phyloP scores from a whole-genome alignment of 2,329 filamentous ascomycete species.

The Coccinonectria pachysandricola region DNA sequence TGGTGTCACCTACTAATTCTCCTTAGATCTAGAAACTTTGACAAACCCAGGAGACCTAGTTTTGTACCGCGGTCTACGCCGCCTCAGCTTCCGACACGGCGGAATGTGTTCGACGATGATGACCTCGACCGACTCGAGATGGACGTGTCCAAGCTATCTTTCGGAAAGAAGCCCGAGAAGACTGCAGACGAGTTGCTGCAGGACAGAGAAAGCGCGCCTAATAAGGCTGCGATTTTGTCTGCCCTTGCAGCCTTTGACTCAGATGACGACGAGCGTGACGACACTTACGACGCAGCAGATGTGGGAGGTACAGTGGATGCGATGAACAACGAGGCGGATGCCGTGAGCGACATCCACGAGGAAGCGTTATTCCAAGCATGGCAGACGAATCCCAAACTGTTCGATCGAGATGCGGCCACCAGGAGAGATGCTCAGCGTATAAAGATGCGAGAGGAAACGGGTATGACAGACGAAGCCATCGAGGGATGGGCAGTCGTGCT shows the following conservation, averaged over 20 bases:
- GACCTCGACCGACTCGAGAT: constrained; percentile 64
- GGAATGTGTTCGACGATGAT: constrained; percentile 72
- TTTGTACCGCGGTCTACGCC: constrained; percentile 52
- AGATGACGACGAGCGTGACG: constrained; percentile 92
- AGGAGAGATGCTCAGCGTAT: constrained; percentile 52
- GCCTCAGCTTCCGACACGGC: constrained; percentile 45
- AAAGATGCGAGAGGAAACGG: constrained; percentile 62
- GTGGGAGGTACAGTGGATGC: constrained; percentile 81
- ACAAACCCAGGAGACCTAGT: constrained; percentile 4
- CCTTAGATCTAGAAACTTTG: no score
- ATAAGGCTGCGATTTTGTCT: constrained; percentile 79
- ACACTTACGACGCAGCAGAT: constrained; percentile 89
- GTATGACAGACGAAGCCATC: constrained; percentile 86
- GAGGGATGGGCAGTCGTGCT: constrained; percentile 94
- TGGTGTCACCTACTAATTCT: constrained; percentile 9
- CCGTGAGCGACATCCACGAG: constrained; percentile 47
- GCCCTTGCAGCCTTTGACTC: constrained; percentile 83
- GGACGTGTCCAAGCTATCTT: constrained; percentile 58
- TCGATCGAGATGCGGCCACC: constrained; percentile 61
- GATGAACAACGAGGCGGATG: constrained; percentile 44
- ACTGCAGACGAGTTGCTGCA: constrained; percentile 65
- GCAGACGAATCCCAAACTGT: constrained; percentile 52
- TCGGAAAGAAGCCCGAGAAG: constrained; percentile 58
- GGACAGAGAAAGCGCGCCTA: constrained; percentile 53
- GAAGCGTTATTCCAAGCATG: constrained; percentile 65